Evolutionary conservation across 306 rosid genomes (phyloP).

Genomic region (Begonia masoniana): DNA sequence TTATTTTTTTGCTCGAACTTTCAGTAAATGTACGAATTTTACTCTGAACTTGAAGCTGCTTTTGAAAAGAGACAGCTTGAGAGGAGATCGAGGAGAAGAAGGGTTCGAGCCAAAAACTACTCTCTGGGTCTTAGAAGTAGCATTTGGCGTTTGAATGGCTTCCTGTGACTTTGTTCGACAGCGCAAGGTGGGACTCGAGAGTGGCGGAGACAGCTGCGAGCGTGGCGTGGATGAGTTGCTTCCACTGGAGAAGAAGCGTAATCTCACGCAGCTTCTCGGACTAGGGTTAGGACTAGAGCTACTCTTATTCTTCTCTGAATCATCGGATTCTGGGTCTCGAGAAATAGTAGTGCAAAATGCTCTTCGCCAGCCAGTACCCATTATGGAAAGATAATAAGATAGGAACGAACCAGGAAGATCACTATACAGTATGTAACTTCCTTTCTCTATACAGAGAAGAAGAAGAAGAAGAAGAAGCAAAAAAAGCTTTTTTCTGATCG

Average conservation of each 20-base stretch:
- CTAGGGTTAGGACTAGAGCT: slow-evolving; percentile 44
- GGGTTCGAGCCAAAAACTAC: slow-evolving; percentile 39
- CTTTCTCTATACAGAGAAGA: slow-evolving; percentile 4
- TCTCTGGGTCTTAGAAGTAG: slow-evolving; percentile 28
- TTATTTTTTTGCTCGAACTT: too few species aligned
- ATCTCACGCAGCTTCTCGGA: slow-evolving; percentile 55
- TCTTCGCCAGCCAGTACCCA: slow-evolving; percentile 97
- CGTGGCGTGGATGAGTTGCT: slow-evolving; percentile 65
- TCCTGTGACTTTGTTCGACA: slow-evolving; percentile 43
- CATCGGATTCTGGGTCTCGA: slow-evolving; percentile 41
- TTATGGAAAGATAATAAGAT: slow-evolving; percentile 8
- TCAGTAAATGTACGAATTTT: background rate
- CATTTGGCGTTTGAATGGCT: slow-evolving; percentile 16
- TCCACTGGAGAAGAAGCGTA: slow-evolving; percentile 48
- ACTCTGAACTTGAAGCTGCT: slow-evolving; percentile 96
- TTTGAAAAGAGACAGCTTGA: slow-evolving; percentile 75
- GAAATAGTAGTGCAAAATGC: slow-evolving; percentile 63
- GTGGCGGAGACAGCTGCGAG: slow-evolving; percentile 21
- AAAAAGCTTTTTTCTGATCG: slow-evolving; percentile 24
- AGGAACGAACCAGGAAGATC: background rate
- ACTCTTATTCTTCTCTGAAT: slow-evolving; percentile 25
- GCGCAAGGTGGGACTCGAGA: slow-evolving; percentile 29
- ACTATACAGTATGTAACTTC: too few species aligned
- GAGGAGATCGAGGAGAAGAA: slow-evolving; percentile 80
- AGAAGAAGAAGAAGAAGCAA: slow-evolving; percentile 6